phyloP scores from a whole-genome alignment of 441 rosid genomes.

The Erysimum cheiri region DNA sequence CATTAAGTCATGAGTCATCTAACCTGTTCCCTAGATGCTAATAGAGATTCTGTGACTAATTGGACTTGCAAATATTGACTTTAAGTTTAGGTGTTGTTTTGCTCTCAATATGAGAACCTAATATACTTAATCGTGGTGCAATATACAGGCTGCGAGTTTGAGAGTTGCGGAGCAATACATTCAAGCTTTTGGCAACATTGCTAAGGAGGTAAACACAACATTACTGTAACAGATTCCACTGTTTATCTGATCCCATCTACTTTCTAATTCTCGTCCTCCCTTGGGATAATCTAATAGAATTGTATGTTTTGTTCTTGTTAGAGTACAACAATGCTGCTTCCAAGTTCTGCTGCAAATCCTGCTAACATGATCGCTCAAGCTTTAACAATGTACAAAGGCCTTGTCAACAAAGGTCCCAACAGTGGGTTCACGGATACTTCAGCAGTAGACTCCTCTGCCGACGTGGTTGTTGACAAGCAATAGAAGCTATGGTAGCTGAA shows the following conservation, averaged over 20 bases:
- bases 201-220: conserved; percentile 68
- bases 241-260: neutral
- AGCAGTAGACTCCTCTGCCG: conserved; percentile 30
- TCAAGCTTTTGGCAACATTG: conserved; percentile 84
- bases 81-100: conserved; percentile 10
- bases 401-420: conserved; percentile 50
- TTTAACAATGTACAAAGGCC: conserved; percentile 73
- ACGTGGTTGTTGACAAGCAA: conserved; percentile 16
- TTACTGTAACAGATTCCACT: neutral
- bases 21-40: neutral
- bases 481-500: conserved; percentile 42
- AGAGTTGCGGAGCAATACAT: conserved; percentile 88
- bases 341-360: conserved; percentile 67
- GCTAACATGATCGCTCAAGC: conserved; percentile 82
- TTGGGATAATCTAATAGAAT: conserved; percentile 2
- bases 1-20: neutral
- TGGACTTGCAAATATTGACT: conserved; percentile 1
- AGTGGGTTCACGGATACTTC: conserved; percentile 34
- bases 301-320: conserved; percentile 14
- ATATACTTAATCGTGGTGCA: conserved; percentile 29
- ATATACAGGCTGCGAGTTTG: conserved; percentile 87
- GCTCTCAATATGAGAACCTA: neutral
- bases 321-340: conserved; percentile 95
- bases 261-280: neutral
- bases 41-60: neutral